Conservation (phyloP, 2,329 filamentous ascomycete genomes). For the Hypoxylon sp. region DNA sequence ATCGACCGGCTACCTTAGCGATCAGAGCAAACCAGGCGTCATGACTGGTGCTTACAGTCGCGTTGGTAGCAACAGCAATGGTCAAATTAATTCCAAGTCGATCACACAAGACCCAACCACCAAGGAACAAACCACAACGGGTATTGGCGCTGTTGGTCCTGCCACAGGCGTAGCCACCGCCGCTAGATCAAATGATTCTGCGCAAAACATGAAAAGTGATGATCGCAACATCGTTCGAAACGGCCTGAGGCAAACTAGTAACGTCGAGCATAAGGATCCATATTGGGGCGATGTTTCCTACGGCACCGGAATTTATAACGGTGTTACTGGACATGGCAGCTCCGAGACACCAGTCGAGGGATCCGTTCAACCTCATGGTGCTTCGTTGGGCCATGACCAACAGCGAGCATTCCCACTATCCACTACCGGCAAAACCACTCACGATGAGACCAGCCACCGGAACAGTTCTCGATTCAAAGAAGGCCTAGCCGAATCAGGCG, state of each 20-base stretch:
- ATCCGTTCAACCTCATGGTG: conserved; percentile 24
- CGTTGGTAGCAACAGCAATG: conserved; percentile 16
- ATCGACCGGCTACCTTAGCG: conserved; percentile 6
- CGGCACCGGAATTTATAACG: conserved; percentile 50
- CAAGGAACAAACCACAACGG: background rate
- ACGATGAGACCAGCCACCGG: conserved; percentile 1
- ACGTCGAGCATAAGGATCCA: conserved; percentile 41
- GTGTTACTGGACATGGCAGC: conserved; percentile 50
- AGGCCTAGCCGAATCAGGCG: conserved; percentile 35
- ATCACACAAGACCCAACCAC: conserved; percentile 18
- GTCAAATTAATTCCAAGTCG: conserved; percentile 4
- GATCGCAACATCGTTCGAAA: conserved; percentile 39
- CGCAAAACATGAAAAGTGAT: background rate
- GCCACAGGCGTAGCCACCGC: conserved; percentile 4
- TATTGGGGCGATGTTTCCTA: conserved; percentile 53
- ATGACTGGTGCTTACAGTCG: conserved; percentile 49
- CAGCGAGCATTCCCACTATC: conserved; percentile 43
- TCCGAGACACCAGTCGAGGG: conserved; percentile 32
- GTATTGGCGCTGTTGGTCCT: conserved; percentile 4
- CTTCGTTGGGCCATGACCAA: conserved; percentile 20
- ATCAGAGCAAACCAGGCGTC: conserved; percentile 39
- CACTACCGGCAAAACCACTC: conserved; percentile 1
- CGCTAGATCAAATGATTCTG: conserved; percentile 2
- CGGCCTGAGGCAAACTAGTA: conserved; percentile 33
- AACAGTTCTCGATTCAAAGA: conserved; percentile 42